Conservation (phyloP, 352 stramenopile genomes). For the Phytophthora pisi region DNA sequence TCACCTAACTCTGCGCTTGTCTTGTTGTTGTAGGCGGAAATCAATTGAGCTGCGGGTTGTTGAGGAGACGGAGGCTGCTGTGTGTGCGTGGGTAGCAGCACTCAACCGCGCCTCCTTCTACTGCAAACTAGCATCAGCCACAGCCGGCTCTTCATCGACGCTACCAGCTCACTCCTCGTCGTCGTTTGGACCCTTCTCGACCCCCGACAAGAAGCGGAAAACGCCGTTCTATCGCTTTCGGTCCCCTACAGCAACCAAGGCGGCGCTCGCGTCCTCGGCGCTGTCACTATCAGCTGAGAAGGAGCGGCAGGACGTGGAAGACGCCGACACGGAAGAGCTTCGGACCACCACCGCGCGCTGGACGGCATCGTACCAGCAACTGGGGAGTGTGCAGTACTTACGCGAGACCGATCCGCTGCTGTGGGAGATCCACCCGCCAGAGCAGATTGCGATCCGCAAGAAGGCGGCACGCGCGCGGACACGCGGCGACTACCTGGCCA, state of each 20-base stretch:
- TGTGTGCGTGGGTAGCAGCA: conserved; percentile 62
- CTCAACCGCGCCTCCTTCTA: conserved; percentile 79
- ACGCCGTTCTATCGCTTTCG: conserved; percentile 70
- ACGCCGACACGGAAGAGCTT: conserved; percentile 42
- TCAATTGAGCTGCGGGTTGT: conserved; percentile 67
- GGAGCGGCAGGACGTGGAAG: conserved; percentile 30
- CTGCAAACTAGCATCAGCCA: conserved; percentile 53
- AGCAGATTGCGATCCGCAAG: conserved; percentile 78
- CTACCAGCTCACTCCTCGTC: conserved; percentile 47
- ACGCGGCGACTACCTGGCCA: conserved; percentile 63
- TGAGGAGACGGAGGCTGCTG: conserved; percentile 58
- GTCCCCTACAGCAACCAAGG: conserved; percentile 40
- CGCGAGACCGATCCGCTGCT: conserved; percentile 80
- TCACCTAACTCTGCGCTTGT: not conserved
- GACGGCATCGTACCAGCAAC: conserved; percentile 56
- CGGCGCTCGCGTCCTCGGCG: conserved; percentile 42
- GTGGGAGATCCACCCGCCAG: conserved; percentile 86
- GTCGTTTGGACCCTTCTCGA: conserved; percentile 40
- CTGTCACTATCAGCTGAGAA: conserved; percentile 26
- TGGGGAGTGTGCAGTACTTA: conserved; percentile 79
- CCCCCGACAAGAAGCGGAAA: conserved; percentile 35
- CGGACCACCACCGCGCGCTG: conserved; percentile 25
- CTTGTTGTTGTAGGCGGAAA: conserved; percentile 44
- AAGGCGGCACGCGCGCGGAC: conserved; percentile 60
- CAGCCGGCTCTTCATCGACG: conserved; percentile 25